phyloP scores from a whole-genome alignment of 2,329 filamentous ascomycete species.

The Trichoderma brevicompactum region DNA sequence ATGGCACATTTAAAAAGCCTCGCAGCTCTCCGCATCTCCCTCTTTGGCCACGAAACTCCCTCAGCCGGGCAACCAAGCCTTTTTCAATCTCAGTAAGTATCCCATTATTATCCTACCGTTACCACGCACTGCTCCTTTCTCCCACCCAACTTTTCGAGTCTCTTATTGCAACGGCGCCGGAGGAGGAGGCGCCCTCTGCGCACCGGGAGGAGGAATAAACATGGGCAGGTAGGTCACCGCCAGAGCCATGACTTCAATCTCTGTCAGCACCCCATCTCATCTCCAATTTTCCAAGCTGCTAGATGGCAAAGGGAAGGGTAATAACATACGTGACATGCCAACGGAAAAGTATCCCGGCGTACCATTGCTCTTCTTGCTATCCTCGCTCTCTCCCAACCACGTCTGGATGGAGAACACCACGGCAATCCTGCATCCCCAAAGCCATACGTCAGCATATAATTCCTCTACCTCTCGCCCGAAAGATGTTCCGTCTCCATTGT shows the following conservation, averaged over 20 bases:
- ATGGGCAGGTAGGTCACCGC: conserved; percentile 56
- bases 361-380: conserved; percentile 63
- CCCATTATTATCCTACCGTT: background rate
- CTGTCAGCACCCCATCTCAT: background rate
- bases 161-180: conserved; percentile 36
- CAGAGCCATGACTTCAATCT: conserved; percentile 61
- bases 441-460: background rate
- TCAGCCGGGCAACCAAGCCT: background rate
- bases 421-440: conserved; percentile 42
- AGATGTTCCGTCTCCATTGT: background rate
- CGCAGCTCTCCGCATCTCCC: background rate
- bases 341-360: conserved; percentile 75
- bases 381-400: conserved; percentile 77
- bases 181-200: conserved; percentile 41
- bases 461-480: background rate
- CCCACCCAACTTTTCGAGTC: background rate
- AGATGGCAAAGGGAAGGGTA: background rate
- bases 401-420: conserved; percentile 75
- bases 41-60: background rate
- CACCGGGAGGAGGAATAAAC: conserved; percentile 50
- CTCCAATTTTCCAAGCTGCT: background rate
- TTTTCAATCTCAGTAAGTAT: background rate
- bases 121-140: background rate
- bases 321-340: conserved; percentile 72
- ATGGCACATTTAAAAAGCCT: conserved; percentile 5